phyloP scores from a whole-genome alignment of 2,329 filamentous ascomycete genomes.

The Microdochium paspali region DNA sequence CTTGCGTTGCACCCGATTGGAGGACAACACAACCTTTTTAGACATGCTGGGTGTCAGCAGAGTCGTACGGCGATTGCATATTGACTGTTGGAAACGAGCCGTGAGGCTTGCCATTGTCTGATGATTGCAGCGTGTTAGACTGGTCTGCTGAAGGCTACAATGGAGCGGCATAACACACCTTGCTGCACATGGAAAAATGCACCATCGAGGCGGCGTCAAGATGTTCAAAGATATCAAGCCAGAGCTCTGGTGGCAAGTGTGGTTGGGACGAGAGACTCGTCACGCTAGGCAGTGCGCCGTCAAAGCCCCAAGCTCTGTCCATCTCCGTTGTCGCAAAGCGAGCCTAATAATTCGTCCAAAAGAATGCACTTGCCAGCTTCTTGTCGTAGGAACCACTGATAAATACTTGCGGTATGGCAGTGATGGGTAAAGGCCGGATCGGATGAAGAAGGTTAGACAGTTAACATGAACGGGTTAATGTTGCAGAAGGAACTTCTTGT shows the following conservation, averaged over 20 bases:
- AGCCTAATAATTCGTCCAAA: too few species aligned
- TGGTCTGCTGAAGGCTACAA: background rate
- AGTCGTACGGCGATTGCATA: background rate
- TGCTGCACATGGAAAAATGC: background rate
- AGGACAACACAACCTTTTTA: background rate
- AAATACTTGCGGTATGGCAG: too few species aligned
- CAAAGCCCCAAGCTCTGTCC: too few species aligned
- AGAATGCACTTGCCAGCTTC: too few species aligned
- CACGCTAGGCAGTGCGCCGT: too few species aligned
- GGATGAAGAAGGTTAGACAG: too few species aligned
- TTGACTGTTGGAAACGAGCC: background rate
- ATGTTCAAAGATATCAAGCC: background rate
- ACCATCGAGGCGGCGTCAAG: background rate
- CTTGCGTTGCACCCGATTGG: background rate
- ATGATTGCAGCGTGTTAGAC: background rate
- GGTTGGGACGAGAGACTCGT: background rate
- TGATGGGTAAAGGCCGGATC: too few species aligned
- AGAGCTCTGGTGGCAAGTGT: background rate
- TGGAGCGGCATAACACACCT: background rate
- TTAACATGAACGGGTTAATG: too few species aligned
- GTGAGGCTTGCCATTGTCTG: background rate
- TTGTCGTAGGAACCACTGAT: too few species aligned
- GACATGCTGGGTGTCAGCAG: background rate
- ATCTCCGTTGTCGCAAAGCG: too few species aligned
- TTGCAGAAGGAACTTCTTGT: background rate